Percentiles rank a stretch among this genome's conserved stretches.
phyloP scores from a whole-genome alignment of 23 red algal genomes.

The Cyanidiococcus yangmingshanensis region DNA sequence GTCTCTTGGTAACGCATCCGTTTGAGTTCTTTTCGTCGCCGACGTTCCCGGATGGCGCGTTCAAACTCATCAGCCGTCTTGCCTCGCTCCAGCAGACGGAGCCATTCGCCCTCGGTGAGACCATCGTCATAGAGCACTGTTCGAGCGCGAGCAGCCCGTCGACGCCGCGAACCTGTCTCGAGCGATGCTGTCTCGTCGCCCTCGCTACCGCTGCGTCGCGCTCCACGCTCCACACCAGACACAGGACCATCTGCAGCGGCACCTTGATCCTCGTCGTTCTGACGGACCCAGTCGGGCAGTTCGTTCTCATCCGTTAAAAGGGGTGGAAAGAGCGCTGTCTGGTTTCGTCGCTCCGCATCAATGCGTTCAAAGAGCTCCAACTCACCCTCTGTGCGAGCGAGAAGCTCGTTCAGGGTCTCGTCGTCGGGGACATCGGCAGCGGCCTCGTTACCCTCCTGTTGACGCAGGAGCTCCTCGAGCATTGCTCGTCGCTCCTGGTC shows the following conservation, averaged over 20 bases:
- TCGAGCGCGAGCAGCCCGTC: background rate
- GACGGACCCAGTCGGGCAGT: slow-evolving; percentile 65
- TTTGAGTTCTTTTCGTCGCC: background rate
- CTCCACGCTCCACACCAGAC: slow-evolving; percentile 36
- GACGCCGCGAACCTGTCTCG: background rate
- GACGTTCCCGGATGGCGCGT: slow-evolving; percentile 3
- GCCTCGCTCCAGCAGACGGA: background rate
- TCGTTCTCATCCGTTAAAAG: slow-evolving; percentile 54
- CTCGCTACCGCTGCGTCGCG: slow-evolving; percentile 40
- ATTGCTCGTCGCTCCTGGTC: slow-evolving; percentile 70
- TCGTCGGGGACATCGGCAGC: slow-evolving; percentile 49
- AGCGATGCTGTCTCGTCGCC: background rate
- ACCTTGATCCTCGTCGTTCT: slow-evolving; percentile 22
- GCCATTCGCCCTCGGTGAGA: slow-evolving; percentile 73
- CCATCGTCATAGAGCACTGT: slow-evolving; percentile 65
- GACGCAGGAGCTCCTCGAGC: slow-evolving; percentile 70
- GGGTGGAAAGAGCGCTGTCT: background rate
- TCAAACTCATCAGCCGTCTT: slow-evolving; percentile 2
- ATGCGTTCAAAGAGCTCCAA: slow-evolving; percentile 70
- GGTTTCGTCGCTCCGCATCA: slow-evolving; percentile 40
- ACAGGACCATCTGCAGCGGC: slow-evolving; percentile 27
- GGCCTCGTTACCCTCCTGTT: slow-evolving; percentile 44
- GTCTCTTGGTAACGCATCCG: background rate
- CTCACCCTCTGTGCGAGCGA: slow-evolving; percentile 69
- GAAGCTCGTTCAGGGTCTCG: slow-evolving; percentile 52